Percentiles rank a stretch among this genome's conserved stretches.
Conservation (phyloP, 495 filamentous ascomycete genomes). For the Neurospora cerealis region DNA sequence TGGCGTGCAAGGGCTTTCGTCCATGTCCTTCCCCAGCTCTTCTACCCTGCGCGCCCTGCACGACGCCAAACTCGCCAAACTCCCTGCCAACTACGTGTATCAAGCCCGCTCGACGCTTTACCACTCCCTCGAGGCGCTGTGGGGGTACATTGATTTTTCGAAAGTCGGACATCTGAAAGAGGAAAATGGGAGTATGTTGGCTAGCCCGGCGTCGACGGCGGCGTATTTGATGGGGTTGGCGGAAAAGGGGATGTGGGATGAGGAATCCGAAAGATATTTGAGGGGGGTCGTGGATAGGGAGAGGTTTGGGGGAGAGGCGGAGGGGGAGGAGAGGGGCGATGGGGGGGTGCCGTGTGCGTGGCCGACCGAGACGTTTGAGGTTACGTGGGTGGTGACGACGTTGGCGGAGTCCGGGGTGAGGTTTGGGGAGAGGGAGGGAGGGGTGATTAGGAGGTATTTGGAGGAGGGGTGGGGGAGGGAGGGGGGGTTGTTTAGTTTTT, state of each 20-base stretch:
- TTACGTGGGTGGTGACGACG: neutral
- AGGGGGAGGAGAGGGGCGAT: neutral
- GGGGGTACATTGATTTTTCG: neutral
- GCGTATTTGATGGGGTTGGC: neutral
- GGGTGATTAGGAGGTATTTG: neutral
- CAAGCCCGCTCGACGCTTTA: neutral
- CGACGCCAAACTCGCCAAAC: neutral
- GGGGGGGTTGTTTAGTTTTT: neutral
- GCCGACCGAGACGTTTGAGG: neutral
- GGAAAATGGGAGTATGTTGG: neutral
- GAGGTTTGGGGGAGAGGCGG: neutral
- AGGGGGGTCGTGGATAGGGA: neutral
- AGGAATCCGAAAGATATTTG: accelerated
- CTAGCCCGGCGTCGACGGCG: neutral
- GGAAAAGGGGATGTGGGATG: neutral
- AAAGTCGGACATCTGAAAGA: neutral
- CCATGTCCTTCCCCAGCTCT: neutral
- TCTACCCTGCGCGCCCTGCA: neutral
- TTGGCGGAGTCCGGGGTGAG: neutral
- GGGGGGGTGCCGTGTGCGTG: neutral
- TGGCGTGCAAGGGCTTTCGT: neutral
- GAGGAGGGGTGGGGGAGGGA: neutral
- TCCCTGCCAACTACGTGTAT: neutral
- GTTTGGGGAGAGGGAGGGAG: neutral
- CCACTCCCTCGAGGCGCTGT: neutral